Percentiles rank a stretch among this genome's conserved stretches.
Evolutionary conservation across 371 early-diverging fungal species (phyloP).

Genomic region (Aphelidium insulamus): DNA sequence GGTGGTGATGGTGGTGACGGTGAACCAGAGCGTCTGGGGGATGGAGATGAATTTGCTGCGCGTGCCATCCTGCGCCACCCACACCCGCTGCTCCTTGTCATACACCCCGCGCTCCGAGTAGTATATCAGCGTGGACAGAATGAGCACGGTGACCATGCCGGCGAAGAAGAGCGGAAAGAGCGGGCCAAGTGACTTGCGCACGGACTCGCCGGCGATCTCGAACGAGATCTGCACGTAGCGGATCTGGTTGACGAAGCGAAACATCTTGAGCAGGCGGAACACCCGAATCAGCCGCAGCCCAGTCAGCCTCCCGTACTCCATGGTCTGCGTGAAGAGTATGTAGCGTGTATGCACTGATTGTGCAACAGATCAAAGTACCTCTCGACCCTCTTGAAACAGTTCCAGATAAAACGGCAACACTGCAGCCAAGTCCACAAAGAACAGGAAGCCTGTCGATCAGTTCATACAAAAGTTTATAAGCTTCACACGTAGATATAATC

Average conservation of each 20-base stretch:
- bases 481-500: too few relatives aligned
- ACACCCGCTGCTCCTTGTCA: slow-evolving; percentile 43
- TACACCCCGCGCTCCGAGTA: slow-evolving; percentile 64
- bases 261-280: slow-evolving; percentile 54
- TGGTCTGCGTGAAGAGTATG: too few relatives aligned
- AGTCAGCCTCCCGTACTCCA: too few relatives aligned
- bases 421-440: too few relatives aligned
- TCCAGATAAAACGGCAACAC: too few relatives aligned
- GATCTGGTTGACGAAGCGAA: slow-evolving; percentile 62
- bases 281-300: slow-evolving; percentile 54
- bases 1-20: slow-evolving; percentile 59
- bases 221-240: slow-evolving; percentile 39
- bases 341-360: too few relatives aligned
- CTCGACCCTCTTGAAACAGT: too few relatives aligned
- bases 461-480: too few relatives aligned
- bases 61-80: slow-evolving; percentile 31
- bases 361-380: too few relatives aligned
- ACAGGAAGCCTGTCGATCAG: too few relatives aligned
- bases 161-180: slow-evolving; percentile 54
- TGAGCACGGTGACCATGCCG: slow-evolving; percentile 38
- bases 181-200: slow-evolving; percentile 51
- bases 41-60: slow-evolving; percentile 57
- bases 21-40: slow-evolving; percentile 62
- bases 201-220: slow-evolving; percentile 63
- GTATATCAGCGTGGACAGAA: slow-evolving; percentile 55